A percentile compares a stretch with the other conserved stretches of the same genome.
Conservation (phyloP, 2,329 filamentous ascomycete genomes). For the Paecilomyces sp. region DNA sequence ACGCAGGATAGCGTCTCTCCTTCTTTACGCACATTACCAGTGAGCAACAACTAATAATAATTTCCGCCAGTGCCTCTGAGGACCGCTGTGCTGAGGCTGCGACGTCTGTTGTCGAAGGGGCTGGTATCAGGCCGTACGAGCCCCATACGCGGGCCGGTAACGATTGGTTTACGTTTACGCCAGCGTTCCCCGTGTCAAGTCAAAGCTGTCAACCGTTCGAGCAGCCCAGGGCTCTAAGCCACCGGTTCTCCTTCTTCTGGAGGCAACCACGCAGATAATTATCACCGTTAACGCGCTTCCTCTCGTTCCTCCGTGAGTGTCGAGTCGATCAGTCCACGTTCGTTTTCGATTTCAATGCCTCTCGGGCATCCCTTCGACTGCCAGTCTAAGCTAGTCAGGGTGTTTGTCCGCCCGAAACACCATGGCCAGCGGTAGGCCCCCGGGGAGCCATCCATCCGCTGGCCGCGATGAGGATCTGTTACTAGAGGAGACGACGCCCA, state of each 20-base stretch:
- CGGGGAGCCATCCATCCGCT: slow-evolving; percentile 40
- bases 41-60: neutral
- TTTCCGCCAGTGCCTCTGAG: neutral
- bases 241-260: neutral
- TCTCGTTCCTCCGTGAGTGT: slow-evolving; percentile 3
- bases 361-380: slow-evolving; percentile 19
- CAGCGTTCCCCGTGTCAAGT: neutral
- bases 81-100: neutral
- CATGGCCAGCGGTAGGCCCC: slow-evolving; percentile 48
- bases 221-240: neutral
- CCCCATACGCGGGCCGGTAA: neutral
- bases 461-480: slow-evolving; percentile 39
- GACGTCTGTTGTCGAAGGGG: neutral
- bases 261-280: neutral
- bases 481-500: slow-evolving; percentile 32
- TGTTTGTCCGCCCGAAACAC: slow-evolving; percentile 28
- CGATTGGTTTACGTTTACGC: neutral
- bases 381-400: slow-evolving; percentile 20
- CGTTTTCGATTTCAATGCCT: slow-evolving; percentile 27
- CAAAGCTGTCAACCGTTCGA: neutral
- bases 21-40: neutral
- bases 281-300: slow-evolving; percentile 4
- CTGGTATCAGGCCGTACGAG: neutral
- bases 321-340: slow-evolving; percentile 5
- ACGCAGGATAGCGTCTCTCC: neutral